A percentile compares a stretch with the other conserved stretches of the same genome.
Evolutionary conservation across 2,329 filamentous ascomycete species (phyloP).

Genomic region (Stemphylium beticola): DNA sequence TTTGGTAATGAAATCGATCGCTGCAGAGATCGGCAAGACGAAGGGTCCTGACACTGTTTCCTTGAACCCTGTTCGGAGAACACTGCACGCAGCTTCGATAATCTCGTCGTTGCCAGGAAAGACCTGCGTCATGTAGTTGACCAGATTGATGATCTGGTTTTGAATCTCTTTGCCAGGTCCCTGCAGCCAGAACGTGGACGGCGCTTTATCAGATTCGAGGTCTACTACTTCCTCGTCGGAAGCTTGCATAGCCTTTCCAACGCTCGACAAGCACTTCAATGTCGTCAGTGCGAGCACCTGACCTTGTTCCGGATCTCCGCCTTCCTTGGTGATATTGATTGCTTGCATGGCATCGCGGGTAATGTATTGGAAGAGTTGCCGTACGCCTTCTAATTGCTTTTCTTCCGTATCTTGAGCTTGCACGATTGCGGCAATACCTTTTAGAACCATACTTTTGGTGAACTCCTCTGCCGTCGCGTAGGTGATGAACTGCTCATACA

Average conservation of each 20-base stretch:
- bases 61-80: slow-evolving; percentile 76
- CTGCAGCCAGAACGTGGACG: slow-evolving; percentile 57
- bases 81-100: slow-evolving; percentile 72
- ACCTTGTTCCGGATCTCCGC: slow-evolving; percentile 48
- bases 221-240: slow-evolving; percentile 72
- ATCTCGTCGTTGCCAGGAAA: slow-evolving; percentile 70
- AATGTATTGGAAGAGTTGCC: slow-evolving; percentile 66
- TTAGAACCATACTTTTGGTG: slow-evolving; percentile 75
- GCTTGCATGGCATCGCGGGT: slow-evolving; percentile 63
- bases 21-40: slow-evolving; percentile 70
- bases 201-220: slow-evolving; percentile 60
- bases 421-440: slow-evolving; percentile 76
- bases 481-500: slow-evolving; percentile 71
- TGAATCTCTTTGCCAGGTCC: slow-evolving; percentile 59
- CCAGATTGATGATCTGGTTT: slow-evolving; percentile 58
- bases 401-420: slow-evolving; percentile 70
- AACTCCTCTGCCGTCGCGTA: slow-evolving; percentile 68
- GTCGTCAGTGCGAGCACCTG: slow-evolving; percentile 58
- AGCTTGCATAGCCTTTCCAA: slow-evolving; percentile 75
- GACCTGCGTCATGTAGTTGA: slow-evolving; percentile 57
- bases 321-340: slow-evolving; percentile 40
- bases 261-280: slow-evolving; percentile 70
- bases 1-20: slow-evolving; percentile 70
- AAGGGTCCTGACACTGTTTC: slow-evolving; percentile 78
- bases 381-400: slow-evolving; percentile 61